Percentiles rank a stretch among this genome's conserved stretches.
Evolutionary conservation across 106 monocot species (phyloP).

Genomic region (Dendrobium catenatum): DNA sequence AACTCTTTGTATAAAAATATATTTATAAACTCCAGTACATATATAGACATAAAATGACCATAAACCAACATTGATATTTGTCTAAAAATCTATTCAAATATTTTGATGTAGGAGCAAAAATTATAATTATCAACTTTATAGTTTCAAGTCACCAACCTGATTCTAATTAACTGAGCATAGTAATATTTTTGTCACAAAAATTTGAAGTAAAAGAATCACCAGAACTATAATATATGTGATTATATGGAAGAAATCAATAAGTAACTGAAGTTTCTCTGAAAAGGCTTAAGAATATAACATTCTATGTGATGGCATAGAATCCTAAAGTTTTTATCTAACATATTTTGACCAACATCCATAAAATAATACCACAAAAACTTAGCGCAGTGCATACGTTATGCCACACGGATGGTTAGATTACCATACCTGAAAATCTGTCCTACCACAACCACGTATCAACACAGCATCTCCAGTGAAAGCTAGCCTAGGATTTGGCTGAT

Average conservation of each 20-base stretch:
- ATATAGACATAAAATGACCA: background rate
- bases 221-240: background rate
- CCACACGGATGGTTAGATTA: background rate
- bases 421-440: constrained; percentile 95
- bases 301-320: background rate
- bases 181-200: background rate
- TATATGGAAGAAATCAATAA: background rate
- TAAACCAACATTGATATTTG: background rate
- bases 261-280: background rate
- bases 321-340: background rate
- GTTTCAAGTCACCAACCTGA: background rate
- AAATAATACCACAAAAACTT: background rate
- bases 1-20: background rate
- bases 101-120: background rate
- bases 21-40: background rate
- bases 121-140: background rate
- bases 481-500: constrained; percentile 78
- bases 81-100: background rate
- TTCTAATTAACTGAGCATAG: background rate
- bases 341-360: background rate
- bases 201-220: background rate
- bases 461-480: constrained; percentile 93
- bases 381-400: background rate
- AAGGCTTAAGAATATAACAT: background rate
- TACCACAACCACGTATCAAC: constrained; percentile 90